These are phyloP conservation scores for Boehmeria nivea DNA, from an alignment of 306 rosid species.

Conservation along the genomic window DNA sequence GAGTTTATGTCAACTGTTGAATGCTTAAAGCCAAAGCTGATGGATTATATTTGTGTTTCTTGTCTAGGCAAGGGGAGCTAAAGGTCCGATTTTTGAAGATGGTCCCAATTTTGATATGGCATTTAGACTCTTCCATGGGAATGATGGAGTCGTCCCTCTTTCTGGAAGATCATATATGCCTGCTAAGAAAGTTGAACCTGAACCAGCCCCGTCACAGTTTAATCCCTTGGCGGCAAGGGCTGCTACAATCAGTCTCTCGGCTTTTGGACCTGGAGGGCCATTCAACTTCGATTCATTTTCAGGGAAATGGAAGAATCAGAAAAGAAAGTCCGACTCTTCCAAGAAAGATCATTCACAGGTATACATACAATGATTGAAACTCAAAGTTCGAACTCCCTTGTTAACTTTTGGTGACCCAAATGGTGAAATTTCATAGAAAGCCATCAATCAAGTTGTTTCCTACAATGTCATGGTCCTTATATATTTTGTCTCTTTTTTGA, in stretches of 20 bases:
- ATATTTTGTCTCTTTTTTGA: too few relatives aligned
- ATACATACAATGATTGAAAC: too few relatives aligned
- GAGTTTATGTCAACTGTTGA: neutral
- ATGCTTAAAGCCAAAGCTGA: too few relatives aligned
- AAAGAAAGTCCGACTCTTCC: constrained; percentile 65
- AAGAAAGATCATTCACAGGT: constrained; percentile 75
- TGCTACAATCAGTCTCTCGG: constrained; percentile 92
- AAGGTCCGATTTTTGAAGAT: constrained; percentile 99
- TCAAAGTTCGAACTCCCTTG: too few relatives aligned
- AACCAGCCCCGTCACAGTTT: constrained; percentile 51
- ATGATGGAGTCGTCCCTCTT: constrained; percentile 91
- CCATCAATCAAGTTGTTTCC: constrained; percentile 5
- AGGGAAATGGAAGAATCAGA: constrained; percentile 70
- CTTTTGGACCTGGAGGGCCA: constrained; percentile 90
- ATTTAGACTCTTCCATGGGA: constrained; percentile 92
- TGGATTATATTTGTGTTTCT: constrained; percentile 1
- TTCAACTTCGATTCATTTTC: constrained; percentile 78
- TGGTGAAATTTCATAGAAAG: neutral
- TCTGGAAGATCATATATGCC: constrained; percentile 53
- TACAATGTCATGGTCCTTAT: too few relatives aligned
- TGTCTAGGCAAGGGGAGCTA: constrained; percentile 61
- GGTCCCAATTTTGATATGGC: constrained; percentile 95
- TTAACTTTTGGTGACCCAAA: too few relatives aligned
- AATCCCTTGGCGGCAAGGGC: constrained; percentile 98
- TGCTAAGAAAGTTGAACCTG: constrained; percentile 41